Evolutionary conservation across 495 filamentous ascomycete genomes (phyloP).

Genomic region (Penicillium lividum): DNA sequence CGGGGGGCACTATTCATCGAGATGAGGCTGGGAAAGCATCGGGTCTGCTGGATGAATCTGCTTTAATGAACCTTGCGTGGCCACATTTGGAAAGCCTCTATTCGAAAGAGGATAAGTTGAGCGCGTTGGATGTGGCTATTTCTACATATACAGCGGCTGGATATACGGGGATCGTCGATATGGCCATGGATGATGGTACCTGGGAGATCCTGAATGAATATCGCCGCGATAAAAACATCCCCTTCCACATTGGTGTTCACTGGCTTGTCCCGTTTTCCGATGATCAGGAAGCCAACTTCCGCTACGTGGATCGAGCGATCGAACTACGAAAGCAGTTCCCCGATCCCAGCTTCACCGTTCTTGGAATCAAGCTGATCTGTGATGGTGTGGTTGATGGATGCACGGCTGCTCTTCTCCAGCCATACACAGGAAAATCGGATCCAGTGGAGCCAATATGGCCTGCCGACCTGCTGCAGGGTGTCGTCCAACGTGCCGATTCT

Average conservation of each 20-base stretch:
- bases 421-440: constrained; percentile 50
- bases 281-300: constrained; percentile 26
- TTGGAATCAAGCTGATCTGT: constrained; percentile 69
- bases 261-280: constrained; percentile 53
- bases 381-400: constrained; percentile 69
- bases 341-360: constrained; percentile 55
- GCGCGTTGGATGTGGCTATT: constrained; percentile 51
- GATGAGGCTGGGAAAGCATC: constrained; percentile 51
- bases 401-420: constrained; percentile 61
- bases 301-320: constrained; percentile 57
- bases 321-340: constrained; percentile 52
- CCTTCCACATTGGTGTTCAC: constrained; percentile 62
- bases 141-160: constrained; percentile 54
- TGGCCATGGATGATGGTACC: constrained; percentile 67
- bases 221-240: constrained; percentile 41
- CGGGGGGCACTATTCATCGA: constrained; percentile 58
- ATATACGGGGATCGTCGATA: constrained; percentile 66
- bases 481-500: constrained; percentile 54
- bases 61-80: constrained; percentile 57
- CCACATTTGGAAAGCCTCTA: constrained; percentile 55
- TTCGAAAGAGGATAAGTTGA: constrained; percentile 53
- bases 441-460: constrained; percentile 58
- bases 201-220: constrained; percentile 58
- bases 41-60: constrained; percentile 60
- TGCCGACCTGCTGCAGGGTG: constrained; percentile 48